Base-by-base conservation (phyloP, 345 rosid genomes). In the Carallia brachiata region DNA sequence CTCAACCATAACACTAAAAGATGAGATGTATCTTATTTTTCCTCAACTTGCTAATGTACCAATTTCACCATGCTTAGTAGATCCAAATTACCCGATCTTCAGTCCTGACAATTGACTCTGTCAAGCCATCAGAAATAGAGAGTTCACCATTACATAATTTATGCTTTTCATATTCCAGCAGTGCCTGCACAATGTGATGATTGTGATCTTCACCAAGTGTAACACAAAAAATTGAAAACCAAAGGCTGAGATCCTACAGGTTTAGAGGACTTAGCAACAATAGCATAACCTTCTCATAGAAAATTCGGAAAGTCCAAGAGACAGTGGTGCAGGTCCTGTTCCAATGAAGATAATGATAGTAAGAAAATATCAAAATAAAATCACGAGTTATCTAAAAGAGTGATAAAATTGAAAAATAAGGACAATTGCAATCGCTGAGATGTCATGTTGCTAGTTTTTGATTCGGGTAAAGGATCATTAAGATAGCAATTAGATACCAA, bases 281-380 rank as follows among this genome's bases (percentile, higher is more conserved):
- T 62, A 30, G n/a, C 40, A 56, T 27, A 72, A 77, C 80, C 80
- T 77, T 77, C 63, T 77, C 80, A 63, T 77, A 77, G 59, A 77
- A 77, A 36, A 62, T 77, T 62, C 80, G 71, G 68, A 77, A 77
- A 56, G 80, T 77, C 80, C 80, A 77, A 5, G 80, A 77, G 40
- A 77, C 80, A 18, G 80, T 77, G 17, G 80, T 77, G 52, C 80
- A 77, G 28, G 80, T 77, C 65, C 80, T 71, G 62, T 65, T 27
- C 65, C 65, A 64, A 34, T 47, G 12, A 23, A 56, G 32, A 31
- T 8, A 55, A 17, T 15, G 62, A 6, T n/a, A 62, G 17, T 28
- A 7, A 34, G 36, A 7, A 4, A 67, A 52, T 18, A 50, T 17
- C 36, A 53, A 64, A 57, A 6, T 3, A 30, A 13, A 28, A 52